These are phyloP conservation scores for Rhododendron ferrugineum DNA, from an alignment of 148 eudicot genomes.

Conservation along the genomic window DNA sequence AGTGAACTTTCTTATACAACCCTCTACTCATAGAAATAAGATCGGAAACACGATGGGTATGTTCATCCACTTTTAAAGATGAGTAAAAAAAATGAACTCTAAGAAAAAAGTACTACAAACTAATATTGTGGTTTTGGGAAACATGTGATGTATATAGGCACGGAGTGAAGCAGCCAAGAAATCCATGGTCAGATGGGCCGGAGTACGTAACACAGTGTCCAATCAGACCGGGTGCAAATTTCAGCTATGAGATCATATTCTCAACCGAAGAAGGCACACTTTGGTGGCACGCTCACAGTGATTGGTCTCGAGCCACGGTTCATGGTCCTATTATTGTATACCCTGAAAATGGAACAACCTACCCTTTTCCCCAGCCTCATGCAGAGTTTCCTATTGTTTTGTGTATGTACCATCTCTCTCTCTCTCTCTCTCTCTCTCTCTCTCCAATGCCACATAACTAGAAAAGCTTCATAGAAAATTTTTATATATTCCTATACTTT, in stretches of 20 bases:
- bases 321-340: not conserved
- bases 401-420: not conserved
- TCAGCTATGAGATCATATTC: not conserved
- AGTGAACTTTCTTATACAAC: too few relatives aligned
- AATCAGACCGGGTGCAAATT: not conserved
- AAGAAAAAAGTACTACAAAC: not conserved
- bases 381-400: slow-evolving; percentile 7
- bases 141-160: not conserved
- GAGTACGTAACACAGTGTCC: not conserved
- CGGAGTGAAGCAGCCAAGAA: slow-evolving; percentile 2
- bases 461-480: not conserved
- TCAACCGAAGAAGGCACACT: slow-evolving; percentile 1
- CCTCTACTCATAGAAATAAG: not conserved
- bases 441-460: not conserved
- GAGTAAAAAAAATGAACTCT: not conserved
- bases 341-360: not conserved
- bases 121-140: not conserved
- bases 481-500: not conserved
- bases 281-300: slow-evolving; percentile 9
- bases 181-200: slow-evolving; percentile 13
- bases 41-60: too few relatives aligned
- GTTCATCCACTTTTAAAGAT: not conserved
- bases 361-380: not conserved
- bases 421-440: not conserved
- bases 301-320: slow-evolving; percentile 3